Base-by-base conservation (phyloP, 805 yeast genomes). In the Scheffersomyces stipitis region DNA sequence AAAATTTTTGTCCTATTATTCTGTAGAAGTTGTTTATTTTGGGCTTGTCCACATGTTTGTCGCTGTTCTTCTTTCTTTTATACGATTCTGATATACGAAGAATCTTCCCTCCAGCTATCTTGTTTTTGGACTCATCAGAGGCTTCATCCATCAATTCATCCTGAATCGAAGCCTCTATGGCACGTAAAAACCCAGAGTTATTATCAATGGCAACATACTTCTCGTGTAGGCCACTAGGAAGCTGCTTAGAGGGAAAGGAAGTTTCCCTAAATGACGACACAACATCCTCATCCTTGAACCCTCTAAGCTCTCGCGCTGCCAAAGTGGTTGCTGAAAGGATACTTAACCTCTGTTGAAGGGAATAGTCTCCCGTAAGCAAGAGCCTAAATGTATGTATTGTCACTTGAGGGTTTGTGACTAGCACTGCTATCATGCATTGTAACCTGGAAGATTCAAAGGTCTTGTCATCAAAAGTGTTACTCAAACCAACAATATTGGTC, bases 281-380 rank as follows among this genome's bases (percentile, higher is more conserved):
- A n/a, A 69, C 70, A 0, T 49, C 42, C 1, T 55, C 66, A 53
- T 83, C 91, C 4, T 72, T 69, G 20, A 69, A 56, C 0, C 89
- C 91, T 30, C 83, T 66, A 7, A 89, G 65, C 44, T 85, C 88
- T 41, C 96, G 61, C 0, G 89, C 87, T 3, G 86, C 76, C 16
- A 89, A 61, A 0, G 90, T 82, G 9, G 87, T 53, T 0, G 86
- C 64, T 4, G 90, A 77, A 14, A 93, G 58, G 6, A 90, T 67
- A 18, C 76, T 62, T 62, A 90, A 69, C 32, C 98, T 61, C 41
- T 83, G 90, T 42, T 85, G 93, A 14, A 93, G 56, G 0, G 96
- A 87, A 43, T 83, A 78, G 51, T 91, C 99, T 0, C 90, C 89
- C 0, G 73, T 68, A 24, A 78, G 64, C 13, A 89, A 62, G 13